Conservation (phyloP, 768 basidiomycete species). For the Amanita pseudoporphyria region DNA sequence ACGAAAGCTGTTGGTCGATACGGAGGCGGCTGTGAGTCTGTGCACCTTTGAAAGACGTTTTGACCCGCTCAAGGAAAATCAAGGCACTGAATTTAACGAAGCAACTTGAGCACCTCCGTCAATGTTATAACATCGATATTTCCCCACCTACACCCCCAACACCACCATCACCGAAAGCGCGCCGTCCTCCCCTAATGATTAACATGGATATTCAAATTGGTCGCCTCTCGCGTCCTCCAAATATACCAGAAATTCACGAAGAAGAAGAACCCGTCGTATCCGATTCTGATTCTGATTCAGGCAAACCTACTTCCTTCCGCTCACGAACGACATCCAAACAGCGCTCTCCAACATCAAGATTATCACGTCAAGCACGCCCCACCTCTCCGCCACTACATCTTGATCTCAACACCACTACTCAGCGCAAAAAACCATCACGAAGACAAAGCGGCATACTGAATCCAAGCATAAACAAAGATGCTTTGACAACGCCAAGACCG, state of each 20-base stretch:
- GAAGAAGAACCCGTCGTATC: constrained; percentile 49
- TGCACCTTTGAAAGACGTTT: constrained; percentile 8
- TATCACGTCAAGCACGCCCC: constrained; percentile 37
- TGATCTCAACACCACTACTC: constrained; percentile 20
- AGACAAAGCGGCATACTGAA: constrained; percentile 50
- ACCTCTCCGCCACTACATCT: constrained; percentile 22
- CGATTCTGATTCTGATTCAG: constrained; percentile 32
- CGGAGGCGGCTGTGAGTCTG: constrained; percentile 60
- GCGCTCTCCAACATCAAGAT: constrained; percentile 36
- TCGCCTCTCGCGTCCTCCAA: constrained; percentile 57
- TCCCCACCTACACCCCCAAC: constrained; percentile 26
- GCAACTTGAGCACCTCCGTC: constrained; percentile 55
- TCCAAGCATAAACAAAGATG: constrained; percentile 29
- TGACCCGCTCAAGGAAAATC: not conserved
- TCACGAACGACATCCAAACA: constrained; percentile 38
- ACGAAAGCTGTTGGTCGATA: constrained; percentile 57
- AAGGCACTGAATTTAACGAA: constrained; percentile 55
- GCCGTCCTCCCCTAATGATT: constrained; percentile 34
- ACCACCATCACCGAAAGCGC: constrained; percentile 40
- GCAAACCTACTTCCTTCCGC: constrained; percentile 28
- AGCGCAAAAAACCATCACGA: constrained; percentile 28
- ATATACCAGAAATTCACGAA: constrained; percentile 56
- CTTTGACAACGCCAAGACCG: constrained; percentile 39
- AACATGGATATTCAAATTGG: constrained; percentile 27
- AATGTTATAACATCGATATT: constrained; percentile 41